Conservation (phyloP, 1,284 basidiomycete genomes). For the Ceratobasidium sp. region DNA sequence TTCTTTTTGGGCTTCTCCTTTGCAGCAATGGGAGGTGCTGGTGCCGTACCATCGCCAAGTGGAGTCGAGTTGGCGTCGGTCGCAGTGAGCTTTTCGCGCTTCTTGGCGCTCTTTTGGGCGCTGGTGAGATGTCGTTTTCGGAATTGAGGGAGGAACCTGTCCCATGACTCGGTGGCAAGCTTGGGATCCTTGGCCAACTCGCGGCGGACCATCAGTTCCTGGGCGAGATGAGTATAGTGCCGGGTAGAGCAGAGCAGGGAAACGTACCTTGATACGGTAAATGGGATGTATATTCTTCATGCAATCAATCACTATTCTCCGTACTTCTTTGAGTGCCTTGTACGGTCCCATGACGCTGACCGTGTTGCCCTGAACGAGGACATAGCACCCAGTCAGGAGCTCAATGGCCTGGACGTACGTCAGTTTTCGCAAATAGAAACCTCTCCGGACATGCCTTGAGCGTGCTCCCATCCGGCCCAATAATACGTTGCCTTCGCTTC, state of each 20-base stretch:
- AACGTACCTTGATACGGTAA: constrained; percentile 91
- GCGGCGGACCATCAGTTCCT: constrained; percentile 99
- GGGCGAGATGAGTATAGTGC: constrained; percentile 20
- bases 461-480: constrained; percentile 96
- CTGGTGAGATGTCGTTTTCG: constrained; percentile 90
- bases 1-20: constrained; percentile 76
- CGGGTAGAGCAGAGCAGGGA: constrained; percentile 29
- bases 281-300: constrained; percentile 99
- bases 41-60: constrained; percentile 55
- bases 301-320: constrained; percentile 94
- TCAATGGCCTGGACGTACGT: constrained; percentile 83
- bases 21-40: constrained; percentile 58
- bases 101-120: constrained; percentile 88
- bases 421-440: neutral
- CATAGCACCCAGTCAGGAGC: constrained; percentile 94
- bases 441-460: constrained; percentile 71
- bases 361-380: constrained; percentile 97
- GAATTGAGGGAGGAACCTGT: constrained; percentile 97
- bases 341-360: constrained; percentile 97
- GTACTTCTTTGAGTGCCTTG: constrained; percentile 94
- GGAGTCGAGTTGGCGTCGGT: constrained; percentile 43
- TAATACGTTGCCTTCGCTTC: constrained; percentile 93
- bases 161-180: constrained; percentile 93
- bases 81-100: constrained; percentile 63
- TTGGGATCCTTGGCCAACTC: constrained; percentile 99